phyloP scores from a whole-genome alignment of 169 alveolate genomes.

The Babesia caballi region DNA sequence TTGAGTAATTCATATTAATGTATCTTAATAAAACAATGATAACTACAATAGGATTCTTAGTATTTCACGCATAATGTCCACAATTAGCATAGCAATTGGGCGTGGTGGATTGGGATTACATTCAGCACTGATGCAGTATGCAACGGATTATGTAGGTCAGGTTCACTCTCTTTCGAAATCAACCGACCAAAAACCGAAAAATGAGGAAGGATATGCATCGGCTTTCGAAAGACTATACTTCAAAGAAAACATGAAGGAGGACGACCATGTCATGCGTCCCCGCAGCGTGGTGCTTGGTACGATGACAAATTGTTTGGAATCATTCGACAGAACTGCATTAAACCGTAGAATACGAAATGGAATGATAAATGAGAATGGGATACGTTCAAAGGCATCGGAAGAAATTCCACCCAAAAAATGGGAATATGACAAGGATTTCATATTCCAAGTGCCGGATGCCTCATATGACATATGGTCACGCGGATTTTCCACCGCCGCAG shows the following conservation, averaged over 20 bases:
- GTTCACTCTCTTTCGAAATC: not conserved
- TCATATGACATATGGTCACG: conserved; percentile 16
- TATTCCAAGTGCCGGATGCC: conserved; percentile 1
- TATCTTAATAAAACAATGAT: too few species aligned
- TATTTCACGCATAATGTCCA: not conserved
- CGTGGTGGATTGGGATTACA: conserved; percentile 18
- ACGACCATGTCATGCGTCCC: not conserved
- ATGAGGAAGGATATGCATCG: not conserved
- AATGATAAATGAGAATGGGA: not conserved
- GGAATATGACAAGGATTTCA: not conserved
- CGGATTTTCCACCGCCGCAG: conserved; percentile 38
- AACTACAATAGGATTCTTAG: not conserved
- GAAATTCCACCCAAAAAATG: not conserved
- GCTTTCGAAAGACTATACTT: conserved; percentile 2
- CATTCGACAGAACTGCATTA: not conserved
- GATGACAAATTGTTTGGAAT: not conserved
- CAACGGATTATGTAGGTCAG: conserved; percentile 20
- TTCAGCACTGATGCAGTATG: conserved; percentile 19
- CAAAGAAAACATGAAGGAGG: not conserved
- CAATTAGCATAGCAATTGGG: conserved; percentile 26
- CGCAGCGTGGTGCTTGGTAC: conserved; percentile 13
- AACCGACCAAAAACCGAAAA: not conserved
- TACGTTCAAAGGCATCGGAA: not conserved
- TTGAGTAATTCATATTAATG: too few species aligned
- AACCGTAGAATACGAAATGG: not conserved